Base-by-base conservation (phyloP, 257 asterid genomes). In the Petrea volubilis region DNA sequence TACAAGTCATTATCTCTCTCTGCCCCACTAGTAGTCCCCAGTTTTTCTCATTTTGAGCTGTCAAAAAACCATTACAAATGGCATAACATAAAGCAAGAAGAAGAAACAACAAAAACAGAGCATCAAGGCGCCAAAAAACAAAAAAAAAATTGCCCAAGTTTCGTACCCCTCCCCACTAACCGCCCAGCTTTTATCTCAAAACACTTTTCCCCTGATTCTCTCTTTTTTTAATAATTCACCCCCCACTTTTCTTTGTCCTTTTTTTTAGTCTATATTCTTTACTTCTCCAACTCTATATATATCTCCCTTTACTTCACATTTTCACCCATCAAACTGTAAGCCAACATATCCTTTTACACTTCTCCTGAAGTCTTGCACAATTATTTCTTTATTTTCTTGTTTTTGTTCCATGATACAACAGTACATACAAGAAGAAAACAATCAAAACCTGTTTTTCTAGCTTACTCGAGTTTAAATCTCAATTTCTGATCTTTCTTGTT, bases 41-140 rank as follows among this genome's bases (percentile, higher is more conserved):
- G 36, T 17, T 40, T 36, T 24, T 15, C 49, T 38, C 43, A 43
- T 31, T 12, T 49, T 29, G 63, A 70, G 67, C 66, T 38, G 59
- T 60, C 68, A 71, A 5, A 50, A n/a, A 47, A 36, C 74, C 34
- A 41, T 3, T 63, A 41, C 29, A 33, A 64, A 46, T n/a, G 27
- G 77, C 34, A 70, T 77, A 71, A 77, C n/a, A n/a, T n/a, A n/a
- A n/a, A n/a, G n/a, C n/a, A 64, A 70, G 46, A 14, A 17, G 31
- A 51, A 28, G 63, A 55, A 14, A 57, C 23, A 77, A 71, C 10
- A 38, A 7, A n/a, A 57, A 10, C 34, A 38, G 55, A 38, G 67
- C 76, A 74, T 56, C 62, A 58, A 79, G 55, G 58, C 63, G n/a
- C n/a, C n/a, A n/a, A n/a, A n/a, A 18, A 47, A 20, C 31, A 31